Percentiles rank a stretch among this genome's conserved stretches.
phyloP scores from a whole-genome alignment of 331 rosid species.

The Telfairia occidentalis region DNA sequence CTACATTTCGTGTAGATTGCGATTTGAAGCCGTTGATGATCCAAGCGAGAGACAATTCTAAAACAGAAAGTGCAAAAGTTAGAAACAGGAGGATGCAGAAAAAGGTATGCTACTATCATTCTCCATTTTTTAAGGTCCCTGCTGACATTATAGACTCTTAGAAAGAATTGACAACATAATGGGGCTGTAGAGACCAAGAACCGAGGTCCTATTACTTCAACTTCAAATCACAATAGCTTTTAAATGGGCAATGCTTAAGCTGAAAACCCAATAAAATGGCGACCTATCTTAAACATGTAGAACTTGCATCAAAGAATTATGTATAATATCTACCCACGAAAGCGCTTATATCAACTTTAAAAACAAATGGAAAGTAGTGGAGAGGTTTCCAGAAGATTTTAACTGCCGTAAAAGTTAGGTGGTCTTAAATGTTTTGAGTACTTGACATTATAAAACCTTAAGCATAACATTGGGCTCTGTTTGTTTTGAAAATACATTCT shows the following conservation, averaged over 20 bases:
- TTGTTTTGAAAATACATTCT: neutral
- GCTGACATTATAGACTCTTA: neutral
- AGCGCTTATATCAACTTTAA: neutral
- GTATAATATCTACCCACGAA: neutral
- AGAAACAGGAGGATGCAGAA: slow-evolving; percentile 53
- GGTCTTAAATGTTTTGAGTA: neutral
- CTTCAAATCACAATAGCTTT: neutral
- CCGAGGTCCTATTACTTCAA: neutral
- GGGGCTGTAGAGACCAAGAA: neutral
- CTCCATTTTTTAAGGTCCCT: neutral
- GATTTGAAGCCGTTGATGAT: slow-evolving; percentile 30
- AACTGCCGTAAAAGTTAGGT: neutral
- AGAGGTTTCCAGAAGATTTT: neutral
- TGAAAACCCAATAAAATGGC: neutral
- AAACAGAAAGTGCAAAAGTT: slow-evolving; percentile 54
- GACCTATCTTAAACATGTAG: neutral
- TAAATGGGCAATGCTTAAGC: neutral
- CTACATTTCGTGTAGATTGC: slow-evolving; percentile 31
- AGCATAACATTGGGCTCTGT: neutral
- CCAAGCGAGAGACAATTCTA: slow-evolving; percentile 51
- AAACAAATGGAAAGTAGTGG: neutral
- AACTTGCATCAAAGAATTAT: neutral
- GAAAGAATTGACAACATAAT: neutral
- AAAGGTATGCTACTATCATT: slow-evolving; percentile 33
- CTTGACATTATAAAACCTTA: neutral